Conservation (phyloP, 371 early-diverging fungal species). For the Mortierella sp. region DNA sequence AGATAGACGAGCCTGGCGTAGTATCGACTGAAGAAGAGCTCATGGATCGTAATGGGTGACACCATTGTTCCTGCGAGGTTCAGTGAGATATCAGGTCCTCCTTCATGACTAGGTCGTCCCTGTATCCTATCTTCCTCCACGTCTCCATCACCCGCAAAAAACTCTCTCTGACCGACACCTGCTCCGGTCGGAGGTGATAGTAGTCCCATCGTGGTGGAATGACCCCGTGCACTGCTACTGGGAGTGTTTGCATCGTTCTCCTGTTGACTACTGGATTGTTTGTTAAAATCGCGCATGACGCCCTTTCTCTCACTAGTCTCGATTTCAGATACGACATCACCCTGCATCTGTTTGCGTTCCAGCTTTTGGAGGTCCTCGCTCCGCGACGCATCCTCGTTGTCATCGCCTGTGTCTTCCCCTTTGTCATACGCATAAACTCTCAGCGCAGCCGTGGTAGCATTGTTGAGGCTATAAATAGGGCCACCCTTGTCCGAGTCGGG, state of each 20-base stretch:
- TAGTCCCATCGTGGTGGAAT: not conserved
- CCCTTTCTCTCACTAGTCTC: too few relatives aligned
- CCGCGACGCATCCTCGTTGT: not conserved
- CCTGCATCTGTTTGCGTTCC: too few relatives aligned
- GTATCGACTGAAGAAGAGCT: constrained; percentile 42
- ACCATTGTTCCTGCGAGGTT: constrained; percentile 44
- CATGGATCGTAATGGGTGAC: constrained; percentile 40
- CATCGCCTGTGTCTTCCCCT: not conserved
- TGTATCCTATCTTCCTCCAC: constrained; percentile 13
- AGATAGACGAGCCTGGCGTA: constrained; percentile 40
- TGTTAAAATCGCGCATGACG: too few relatives aligned
- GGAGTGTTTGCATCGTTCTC: too few relatives aligned
- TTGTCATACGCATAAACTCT: not conserved
- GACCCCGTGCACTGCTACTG: not conserved
- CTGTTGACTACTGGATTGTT: too few relatives aligned
- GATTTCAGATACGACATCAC: too few relatives aligned
- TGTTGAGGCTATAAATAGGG: constrained; percentile 12
- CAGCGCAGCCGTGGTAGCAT: not conserved
- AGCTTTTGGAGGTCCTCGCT: too few relatives aligned
- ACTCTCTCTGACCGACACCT: not conserved
- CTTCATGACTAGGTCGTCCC: constrained; percentile 22
- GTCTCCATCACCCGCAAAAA: not conserved
- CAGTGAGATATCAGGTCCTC: constrained; percentile 33
- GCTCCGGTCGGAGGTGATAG: constrained; percentile 8
- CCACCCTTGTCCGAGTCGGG: not conserved